Conservation (phyloP, 306 rosid species). For the Rosa multiflora region DNA sequence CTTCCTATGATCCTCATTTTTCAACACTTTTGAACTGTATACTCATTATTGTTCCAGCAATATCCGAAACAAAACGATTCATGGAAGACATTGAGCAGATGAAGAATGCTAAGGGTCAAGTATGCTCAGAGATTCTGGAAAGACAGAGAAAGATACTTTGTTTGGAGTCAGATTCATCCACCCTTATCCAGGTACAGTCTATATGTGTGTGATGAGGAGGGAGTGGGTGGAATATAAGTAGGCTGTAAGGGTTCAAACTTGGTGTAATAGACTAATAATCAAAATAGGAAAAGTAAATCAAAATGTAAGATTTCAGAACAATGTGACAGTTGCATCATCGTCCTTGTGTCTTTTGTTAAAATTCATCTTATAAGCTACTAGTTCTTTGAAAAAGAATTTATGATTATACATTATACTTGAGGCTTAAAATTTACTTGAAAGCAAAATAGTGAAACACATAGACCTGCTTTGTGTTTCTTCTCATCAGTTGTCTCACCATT, state of each 20-base stretch:
- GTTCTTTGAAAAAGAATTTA: not conserved
- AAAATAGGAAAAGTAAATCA: too few relatives aligned
- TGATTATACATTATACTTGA: too few relatives aligned
- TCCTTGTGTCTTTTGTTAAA: not conserved
- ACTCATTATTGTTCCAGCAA: constrained; percentile 42
- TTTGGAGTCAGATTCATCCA: constrained; percentile 56
- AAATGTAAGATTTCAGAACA: not conserved
- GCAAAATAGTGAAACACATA: not conserved
- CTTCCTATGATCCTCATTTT: not conserved
- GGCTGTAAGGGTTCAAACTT: not conserved
- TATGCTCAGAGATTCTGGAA: constrained; percentile 71
- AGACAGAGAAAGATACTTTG: constrained; percentile 53
- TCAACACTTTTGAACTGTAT: not conserved
- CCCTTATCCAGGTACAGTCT: constrained; percentile 65
- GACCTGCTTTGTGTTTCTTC: not conserved
- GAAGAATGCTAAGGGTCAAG: constrained; percentile 53
- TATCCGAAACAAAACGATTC: constrained; percentile 43
- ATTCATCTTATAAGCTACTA: not conserved
- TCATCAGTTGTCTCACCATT: not conserved
- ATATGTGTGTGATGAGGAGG: not conserved
- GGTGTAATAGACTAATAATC: too few relatives aligned
- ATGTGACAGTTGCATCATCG: constrained; percentile 5
- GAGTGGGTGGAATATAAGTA: not conserved
- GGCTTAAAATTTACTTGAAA: constrained; percentile 5
- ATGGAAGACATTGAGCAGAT: constrained; percentile 55